Evolutionary conservation across 2,329 filamentous ascomycete species (phyloP), one percentile per base, ranked within the genome.

Genomic region (Helicocarpus griseus): DNA sequence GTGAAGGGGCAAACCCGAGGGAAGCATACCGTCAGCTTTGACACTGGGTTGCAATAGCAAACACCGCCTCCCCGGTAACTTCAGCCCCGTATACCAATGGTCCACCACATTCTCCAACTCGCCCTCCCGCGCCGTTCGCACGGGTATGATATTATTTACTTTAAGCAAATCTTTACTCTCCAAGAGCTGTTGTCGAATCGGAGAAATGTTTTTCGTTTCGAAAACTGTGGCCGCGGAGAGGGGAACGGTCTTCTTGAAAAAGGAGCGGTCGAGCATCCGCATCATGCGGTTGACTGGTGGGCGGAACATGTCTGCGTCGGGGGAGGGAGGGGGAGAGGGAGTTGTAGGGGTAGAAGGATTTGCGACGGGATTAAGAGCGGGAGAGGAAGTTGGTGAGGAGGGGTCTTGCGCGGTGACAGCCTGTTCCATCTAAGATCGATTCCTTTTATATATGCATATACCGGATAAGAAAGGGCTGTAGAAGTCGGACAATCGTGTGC

Each of bases 281-380:
- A 88, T 87, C 54, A 85, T 83, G 67, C 87, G 85, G 61, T 91
- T 85, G 54, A 89, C 76, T 22, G 90, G 89, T 44, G 89, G 88
- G 58, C 84, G 82, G 68, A 95, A 87, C 78, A 83, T 81, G 48
- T 60, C 62, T 54, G 38, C 41, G 41, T 29, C 21, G 22, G 38
- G 26, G 22, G 29, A 7, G 26, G 43, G 24, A 11, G 31, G 5
- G 38, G 28, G 6, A 22, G 21, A 3, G 19, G 38, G 5, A 3
- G 39, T 44, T 24, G 24, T 19, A 24, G 36, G 9, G 5, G 2
- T 17, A 21, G 36, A 8, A 21, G 17, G n/a, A 17, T 39, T 39
- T 21, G 36, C 17, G 36, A 39, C 3, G 17, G 36, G n/a, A 9
- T 19, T 44, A 17, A 7, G 40, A n/a, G 11, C 5, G 40, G 7